A percentile compares a stretch with the other conserved stretches of the same genome.
Conservation (phyloP, 768 basidiomycete genomes). For the Boletellus ananiceps region DNA sequence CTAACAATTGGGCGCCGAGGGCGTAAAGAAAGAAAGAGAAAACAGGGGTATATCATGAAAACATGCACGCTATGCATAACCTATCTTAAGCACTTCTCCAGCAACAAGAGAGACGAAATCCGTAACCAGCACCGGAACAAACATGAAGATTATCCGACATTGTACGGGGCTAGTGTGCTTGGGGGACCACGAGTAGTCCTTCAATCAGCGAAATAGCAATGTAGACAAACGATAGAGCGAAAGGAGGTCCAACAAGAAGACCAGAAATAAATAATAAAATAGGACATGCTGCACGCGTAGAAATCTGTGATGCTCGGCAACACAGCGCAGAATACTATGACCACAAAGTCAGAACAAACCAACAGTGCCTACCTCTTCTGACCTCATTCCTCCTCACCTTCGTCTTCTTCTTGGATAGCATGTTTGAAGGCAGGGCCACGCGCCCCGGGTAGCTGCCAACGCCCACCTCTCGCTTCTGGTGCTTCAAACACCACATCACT, state of each 20-base stretch:
- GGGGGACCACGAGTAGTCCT: slow-evolving; percentile 4
- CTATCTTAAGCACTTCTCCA: background rate
- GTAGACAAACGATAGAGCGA: slow-evolving; percentile 2
- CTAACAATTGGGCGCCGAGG: too few relatives aligned
- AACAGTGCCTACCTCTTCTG: slow-evolving; percentile 6
- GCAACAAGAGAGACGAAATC: slow-evolving; percentile 10
- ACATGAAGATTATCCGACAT: slow-evolving; percentile 1
- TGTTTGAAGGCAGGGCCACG: slow-evolving; percentile 68
- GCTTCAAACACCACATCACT: slow-evolving; percentile 45
- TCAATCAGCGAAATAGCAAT: slow-evolving; percentile 16
- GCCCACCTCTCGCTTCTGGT: slow-evolving; percentile 47
- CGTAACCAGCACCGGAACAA: slow-evolving; percentile 21
- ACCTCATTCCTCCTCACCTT: slow-evolving; percentile 65
- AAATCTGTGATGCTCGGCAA: slow-evolving; percentile 10
- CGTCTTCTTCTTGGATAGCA: slow-evolving; percentile 82
- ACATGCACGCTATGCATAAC: slow-evolving; percentile 12
- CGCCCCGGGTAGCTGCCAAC: slow-evolving; percentile 65
- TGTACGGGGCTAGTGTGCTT: slow-evolving; percentile 4
- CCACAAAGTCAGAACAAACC: slow-evolving; percentile 4
- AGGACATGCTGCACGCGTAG: slow-evolving; percentile 6
- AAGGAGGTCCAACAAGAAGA: slow-evolving; percentile 4
- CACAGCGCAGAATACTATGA: slow-evolving; percentile 7
- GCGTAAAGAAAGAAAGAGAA: slow-evolving; percentile 8
- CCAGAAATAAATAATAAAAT: background rate
- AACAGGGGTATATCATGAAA: slow-evolving; percentile 26